A percentile compares a stretch with the other conserved stretches of the same genome.
Conservation (phyloP, 2,329 filamentous ascomycete genomes). For the Juglanconis oblonga region DNA sequence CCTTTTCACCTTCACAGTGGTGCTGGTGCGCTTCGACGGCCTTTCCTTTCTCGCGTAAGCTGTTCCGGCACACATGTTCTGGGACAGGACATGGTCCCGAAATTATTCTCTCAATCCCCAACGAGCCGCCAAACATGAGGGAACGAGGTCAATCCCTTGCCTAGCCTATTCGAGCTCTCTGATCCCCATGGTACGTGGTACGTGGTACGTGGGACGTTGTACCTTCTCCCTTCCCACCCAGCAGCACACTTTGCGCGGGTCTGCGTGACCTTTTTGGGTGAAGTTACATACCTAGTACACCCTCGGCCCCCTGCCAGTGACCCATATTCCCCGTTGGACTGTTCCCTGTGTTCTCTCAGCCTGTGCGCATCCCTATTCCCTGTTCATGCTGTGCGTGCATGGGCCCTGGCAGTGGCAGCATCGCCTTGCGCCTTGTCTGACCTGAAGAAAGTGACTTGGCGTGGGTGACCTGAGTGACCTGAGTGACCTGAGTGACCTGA, state of each 20-base stretch:
- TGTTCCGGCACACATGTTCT: slow-evolving; percentile 5
- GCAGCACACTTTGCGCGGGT: no score
- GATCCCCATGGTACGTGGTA: no score
- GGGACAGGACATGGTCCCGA: neutral
- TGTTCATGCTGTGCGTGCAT: slow-evolving; percentile 3
- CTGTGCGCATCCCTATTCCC: neutral
- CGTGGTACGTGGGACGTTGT: no score
- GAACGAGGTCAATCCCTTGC: neutral
- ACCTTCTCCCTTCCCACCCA: neutral
- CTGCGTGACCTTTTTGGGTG: neutral
- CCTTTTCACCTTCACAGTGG: no score
- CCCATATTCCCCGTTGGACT: neutral
- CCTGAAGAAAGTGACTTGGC: neutral
- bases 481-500: neutral
- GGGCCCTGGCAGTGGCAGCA: neutral
- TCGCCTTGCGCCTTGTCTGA: neutral
- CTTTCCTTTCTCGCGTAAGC: slow-evolving; percentile 18
- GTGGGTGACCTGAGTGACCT: neutral
- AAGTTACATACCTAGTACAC: neutral
- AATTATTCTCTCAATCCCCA: neutral
- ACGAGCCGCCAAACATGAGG: neutral
- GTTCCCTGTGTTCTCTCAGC: neutral
- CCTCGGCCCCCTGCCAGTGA: neutral
- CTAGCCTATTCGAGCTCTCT: neutral
- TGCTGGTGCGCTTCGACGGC: slow-evolving; percentile 4